Percentiles rank a stretch among this genome's conserved stretches.
Conservation (phyloP, 495 filamentous ascomycete species). For the Halenospora varia region DNA sequence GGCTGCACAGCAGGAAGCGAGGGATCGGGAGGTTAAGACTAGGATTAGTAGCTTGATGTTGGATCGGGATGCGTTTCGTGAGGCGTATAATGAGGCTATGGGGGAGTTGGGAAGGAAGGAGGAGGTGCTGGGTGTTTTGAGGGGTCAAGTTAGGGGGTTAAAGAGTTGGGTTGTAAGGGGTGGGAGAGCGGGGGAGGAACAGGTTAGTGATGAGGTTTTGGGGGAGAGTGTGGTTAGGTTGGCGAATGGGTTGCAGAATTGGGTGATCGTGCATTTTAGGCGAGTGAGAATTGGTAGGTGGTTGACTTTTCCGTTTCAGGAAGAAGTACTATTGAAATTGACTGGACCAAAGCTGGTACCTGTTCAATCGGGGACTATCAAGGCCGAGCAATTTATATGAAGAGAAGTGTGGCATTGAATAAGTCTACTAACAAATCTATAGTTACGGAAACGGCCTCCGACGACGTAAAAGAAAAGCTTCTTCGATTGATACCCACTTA, state of each 20-base stretch:
- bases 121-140: conserved; percentile 37
- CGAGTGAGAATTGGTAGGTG: conserved; percentile 45
- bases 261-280: conserved; percentile 52
- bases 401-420: not conserved
- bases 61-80: conserved; percentile 40
- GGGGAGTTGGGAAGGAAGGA: conserved; percentile 35
- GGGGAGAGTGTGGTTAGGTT: conserved; percentile 41
- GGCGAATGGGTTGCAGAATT: conserved; percentile 54
- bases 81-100: conserved; percentile 35
- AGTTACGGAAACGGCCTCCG: conserved; percentile 37
- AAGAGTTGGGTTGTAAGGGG: conserved; percentile 53
- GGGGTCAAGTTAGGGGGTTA: conserved; percentile 44
- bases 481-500: conserved; percentile 44
- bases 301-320: conserved; percentile 1
- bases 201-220: conserved; percentile 52
- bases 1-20: conserved; percentile 34
- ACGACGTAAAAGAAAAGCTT: conserved; percentile 34
- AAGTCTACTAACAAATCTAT: not conserved
- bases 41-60: conserved; percentile 23
- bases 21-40: conserved; percentile 26
- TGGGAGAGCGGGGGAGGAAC: conserved; percentile 37
- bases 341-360: too few relatives aligned
- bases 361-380: too few relatives aligned
- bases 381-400: not conserved
- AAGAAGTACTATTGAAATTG: too few relatives aligned